A percentile compares a stretch with the other conserved stretches of the same genome.
Evolutionary conservation across 1,284 basidiomycete genomes (phyloP).

Genomic region (Leccinum solheimii): DNA sequence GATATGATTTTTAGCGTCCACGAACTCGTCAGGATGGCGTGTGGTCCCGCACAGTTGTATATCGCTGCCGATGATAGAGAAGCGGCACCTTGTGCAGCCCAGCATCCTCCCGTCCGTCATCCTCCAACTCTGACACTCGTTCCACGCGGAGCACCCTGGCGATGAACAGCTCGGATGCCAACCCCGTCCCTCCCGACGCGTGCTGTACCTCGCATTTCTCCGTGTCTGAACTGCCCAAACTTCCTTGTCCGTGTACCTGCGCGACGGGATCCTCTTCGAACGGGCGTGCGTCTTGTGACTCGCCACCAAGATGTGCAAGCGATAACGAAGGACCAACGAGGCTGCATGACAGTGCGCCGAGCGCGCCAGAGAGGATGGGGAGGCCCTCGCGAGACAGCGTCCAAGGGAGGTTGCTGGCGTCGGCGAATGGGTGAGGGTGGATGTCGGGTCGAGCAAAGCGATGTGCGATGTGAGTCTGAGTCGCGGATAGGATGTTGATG

Average conservation of each 20-base stretch:
- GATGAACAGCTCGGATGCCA: constrained; percentile 46
- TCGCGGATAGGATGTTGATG: constrained; percentile 66
- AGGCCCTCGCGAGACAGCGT: constrained; percentile 50
- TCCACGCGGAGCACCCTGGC: constrained; percentile 41
- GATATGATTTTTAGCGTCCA: neutral
- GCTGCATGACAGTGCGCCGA: constrained; percentile 62
- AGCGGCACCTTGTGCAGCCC: constrained; percentile 39
- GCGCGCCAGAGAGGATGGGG: constrained; percentile 52
- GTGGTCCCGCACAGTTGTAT: constrained; percentile 39
- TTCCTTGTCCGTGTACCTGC: neutral
- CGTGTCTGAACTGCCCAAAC: neutral
- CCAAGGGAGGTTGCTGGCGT: constrained; percentile 24
- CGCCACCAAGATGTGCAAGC: constrained; percentile 38
- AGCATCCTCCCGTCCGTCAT: constrained; percentile 12
- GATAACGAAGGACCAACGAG: constrained; percentile 44
- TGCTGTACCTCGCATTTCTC: constrained; percentile 12
- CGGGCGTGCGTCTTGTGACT: constrained; percentile 29
- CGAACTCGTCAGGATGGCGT: constrained; percentile 6
- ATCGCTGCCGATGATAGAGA: constrained; percentile 47
- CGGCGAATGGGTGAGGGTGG: constrained; percentile 49
- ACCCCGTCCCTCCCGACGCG: constrained; percentile 15
- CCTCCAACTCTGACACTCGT: constrained; percentile 15
- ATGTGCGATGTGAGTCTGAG: constrained; percentile 55
- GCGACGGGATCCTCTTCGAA: constrained; percentile 10
- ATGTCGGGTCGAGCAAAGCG: constrained; percentile 66